A percentile compares a stretch with the other conserved stretches of the same genome.
phyloP scores from a whole-genome alignment of 2,329 filamentous ascomycete genomes.

The Periconia macrospinosa region DNA sequence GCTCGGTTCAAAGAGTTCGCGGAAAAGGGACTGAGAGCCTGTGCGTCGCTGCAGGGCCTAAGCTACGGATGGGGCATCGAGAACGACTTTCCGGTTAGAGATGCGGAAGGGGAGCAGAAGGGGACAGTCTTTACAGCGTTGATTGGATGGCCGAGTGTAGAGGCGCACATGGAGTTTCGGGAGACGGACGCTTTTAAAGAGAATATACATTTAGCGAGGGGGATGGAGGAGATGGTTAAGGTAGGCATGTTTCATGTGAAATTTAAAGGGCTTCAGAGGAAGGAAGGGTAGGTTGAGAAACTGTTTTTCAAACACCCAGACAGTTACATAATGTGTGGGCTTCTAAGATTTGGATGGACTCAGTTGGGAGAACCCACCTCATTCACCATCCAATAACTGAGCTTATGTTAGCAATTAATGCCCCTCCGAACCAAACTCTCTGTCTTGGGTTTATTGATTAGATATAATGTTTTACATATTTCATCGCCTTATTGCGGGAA shows the following conservation, averaged over 20 bases:
- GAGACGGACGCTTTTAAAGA: constrained; percentile 3
- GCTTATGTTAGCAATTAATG: too few species aligned
- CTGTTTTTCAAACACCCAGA: too few species aligned
- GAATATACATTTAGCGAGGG: background rate
- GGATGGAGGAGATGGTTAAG: background rate
- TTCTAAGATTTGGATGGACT: too few species aligned
- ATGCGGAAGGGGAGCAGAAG: background rate
- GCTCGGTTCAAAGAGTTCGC: background rate
- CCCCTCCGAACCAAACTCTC: too few species aligned
- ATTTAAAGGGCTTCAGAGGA: background rate
- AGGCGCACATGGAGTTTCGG: background rate
- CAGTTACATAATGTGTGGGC: too few species aligned
- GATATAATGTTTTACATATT: too few species aligned
- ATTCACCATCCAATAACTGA: too few species aligned
- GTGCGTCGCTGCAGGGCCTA: background rate
- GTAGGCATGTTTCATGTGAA: background rate
- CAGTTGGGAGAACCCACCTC: too few species aligned
- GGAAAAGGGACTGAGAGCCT: background rate
- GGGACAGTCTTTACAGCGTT: constrained; percentile 4
- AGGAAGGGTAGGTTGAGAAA: background rate
- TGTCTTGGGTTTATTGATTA: too few species aligned
- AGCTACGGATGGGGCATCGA: constrained; percentile 11
- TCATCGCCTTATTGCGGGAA: too few species aligned
- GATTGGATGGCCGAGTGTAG: constrained; percentile 3
- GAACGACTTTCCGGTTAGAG: constrained; percentile 10